Evolutionary conservation across 1,284 basidiomycete genomes (phyloP).

Genomic region (Microbotryum saponariae): DNA sequence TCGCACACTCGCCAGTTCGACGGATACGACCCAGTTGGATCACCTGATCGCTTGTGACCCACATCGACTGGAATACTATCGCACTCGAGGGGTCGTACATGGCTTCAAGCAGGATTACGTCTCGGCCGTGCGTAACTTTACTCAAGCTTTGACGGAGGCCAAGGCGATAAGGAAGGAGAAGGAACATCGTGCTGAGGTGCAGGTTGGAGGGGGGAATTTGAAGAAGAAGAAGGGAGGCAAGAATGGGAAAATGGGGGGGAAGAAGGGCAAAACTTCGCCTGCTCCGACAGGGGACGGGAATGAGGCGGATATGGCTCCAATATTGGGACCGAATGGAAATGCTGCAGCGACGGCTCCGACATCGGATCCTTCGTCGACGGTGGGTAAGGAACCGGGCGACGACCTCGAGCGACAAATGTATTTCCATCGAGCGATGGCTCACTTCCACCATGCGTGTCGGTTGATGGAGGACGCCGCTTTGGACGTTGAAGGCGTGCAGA

Average conservation of each 20-base stretch:
- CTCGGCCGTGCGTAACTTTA: slow-evolving; percentile 65
- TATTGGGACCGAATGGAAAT: slow-evolving; percentile 61
- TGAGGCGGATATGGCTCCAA: slow-evolving; percentile 48
- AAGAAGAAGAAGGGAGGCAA: slow-evolving; percentile 25
- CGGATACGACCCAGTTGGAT: slow-evolving; percentile 61
- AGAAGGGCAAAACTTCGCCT: slow-evolving; percentile 47
- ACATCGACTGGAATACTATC: slow-evolving; percentile 65
- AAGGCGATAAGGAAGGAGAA: slow-evolving; percentile 57
- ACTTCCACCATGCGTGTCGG: slow-evolving; percentile 63
- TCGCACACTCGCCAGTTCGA: slow-evolving; percentile 73
- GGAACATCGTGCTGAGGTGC: slow-evolving; percentile 35
- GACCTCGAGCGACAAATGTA: slow-evolving; percentile 63
- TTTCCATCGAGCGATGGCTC: slow-evolving; percentile 67
- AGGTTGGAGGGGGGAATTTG: slow-evolving; percentile 43
- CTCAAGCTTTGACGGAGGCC: slow-evolving; percentile 63
- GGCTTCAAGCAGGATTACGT: slow-evolving; percentile 72
- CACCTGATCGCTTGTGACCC: slow-evolving; percentile 62
- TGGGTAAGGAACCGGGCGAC: slow-evolving; percentile 30
- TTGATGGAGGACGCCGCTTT: slow-evolving; percentile 63
- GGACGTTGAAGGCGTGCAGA: slow-evolving; percentile 57
- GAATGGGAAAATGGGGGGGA: background rate
- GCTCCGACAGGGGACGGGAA: slow-evolving; percentile 35
- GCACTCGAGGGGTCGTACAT: slow-evolving; percentile 71
- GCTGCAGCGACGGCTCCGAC: slow-evolving; percentile 46
- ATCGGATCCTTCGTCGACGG: slow-evolving; percentile 42